These are phyloP conservation scores for Aureobasidium namibiae DNA, from an alignment of 2,329 filamentous ascomycete genomes.

Conservation along the genomic window DNA sequence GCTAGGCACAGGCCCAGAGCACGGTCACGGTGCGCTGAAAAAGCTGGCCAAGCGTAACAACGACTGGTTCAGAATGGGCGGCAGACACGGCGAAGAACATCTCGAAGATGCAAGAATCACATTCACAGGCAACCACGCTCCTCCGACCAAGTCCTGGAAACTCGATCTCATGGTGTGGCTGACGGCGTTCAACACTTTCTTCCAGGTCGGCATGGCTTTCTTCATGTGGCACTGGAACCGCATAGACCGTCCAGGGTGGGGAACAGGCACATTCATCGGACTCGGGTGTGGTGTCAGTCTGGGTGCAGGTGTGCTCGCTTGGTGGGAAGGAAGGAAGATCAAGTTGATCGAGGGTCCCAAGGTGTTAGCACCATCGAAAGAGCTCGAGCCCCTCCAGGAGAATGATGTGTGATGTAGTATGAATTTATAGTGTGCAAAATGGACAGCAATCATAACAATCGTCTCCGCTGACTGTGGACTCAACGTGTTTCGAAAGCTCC, in stretches of 20 bases:
- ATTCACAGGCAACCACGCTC: constrained; percentile 66
- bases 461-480: too few species aligned
- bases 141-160: constrained; percentile 62
- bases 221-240: constrained; percentile 62
- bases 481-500: too few species aligned
- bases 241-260: constrained; percentile 62
- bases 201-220: constrained; percentile 50
- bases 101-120: not conserved
- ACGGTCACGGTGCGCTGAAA: not conserved
- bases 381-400: too few species aligned
- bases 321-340: too few species aligned
- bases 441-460: too few species aligned
- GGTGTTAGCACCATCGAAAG: too few species aligned
- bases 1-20: constrained; percentile 23
- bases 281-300: constrained; percentile 59
- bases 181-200: constrained; percentile 44
- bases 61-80: not conserved
- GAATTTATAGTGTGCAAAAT: too few species aligned
- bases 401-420: too few species aligned
- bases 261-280: constrained; percentile 69
- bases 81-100: not conserved
- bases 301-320: too few species aligned
- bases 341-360: too few species aligned
- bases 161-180: constrained; percentile 65
- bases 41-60: not conserved